Base-by-base conservation (phyloP, 768 basidiomycete species). In the Lepiota venenata region DNA sequence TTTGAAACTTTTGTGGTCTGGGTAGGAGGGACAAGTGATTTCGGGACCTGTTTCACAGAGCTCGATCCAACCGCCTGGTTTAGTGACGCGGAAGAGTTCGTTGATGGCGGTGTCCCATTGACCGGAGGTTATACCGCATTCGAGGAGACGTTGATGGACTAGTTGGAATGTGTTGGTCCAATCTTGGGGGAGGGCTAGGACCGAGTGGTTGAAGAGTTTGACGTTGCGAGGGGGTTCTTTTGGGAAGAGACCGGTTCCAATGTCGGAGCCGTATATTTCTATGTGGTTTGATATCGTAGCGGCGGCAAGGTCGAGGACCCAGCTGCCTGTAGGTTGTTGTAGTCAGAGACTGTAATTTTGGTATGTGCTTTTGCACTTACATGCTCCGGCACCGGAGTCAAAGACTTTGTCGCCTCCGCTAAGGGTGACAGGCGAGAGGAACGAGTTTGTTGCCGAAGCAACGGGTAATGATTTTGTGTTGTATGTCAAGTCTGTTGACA, bases 201-300 rank as follows among this genome's bases (percentile, higher is more conserved):
- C 52, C 9, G 52, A 48, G 9, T 38, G 47, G 14, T 44, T 41
- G 22, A 45, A 58, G 35, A 58, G 54, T n/a, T 49, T 54, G 39
- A 58, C 36, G 11, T 58, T 58, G 1, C 29, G 10, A 4, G 42
- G 57, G 15, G 49, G 48, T 29, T 58, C 40, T 15, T 29, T 44
- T 3, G 64, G 63, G 52, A 65, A 65, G 35, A 62, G 57, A 10
- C 61, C 53, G 3, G 56, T 55, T 32, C 60, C 56, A 37, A 62
- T 59, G 52, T 65, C 64, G 37, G 63, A 46, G 25, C 60, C 61
- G 25, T 59, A 56, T 16, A 63, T 47, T n/a, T 58, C 53, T 2
- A 61, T 51, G n/a, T 40, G 44, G 27, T 32, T 38, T 14, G 56
- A 35, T 14, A 59, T 15, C 11, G 43, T 46, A n/a, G n/a, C n/a